Evolutionary conservation across 768 basidiomycete genomes (phyloP).

Genomic region (Candolleomyces efflorescens): DNA sequence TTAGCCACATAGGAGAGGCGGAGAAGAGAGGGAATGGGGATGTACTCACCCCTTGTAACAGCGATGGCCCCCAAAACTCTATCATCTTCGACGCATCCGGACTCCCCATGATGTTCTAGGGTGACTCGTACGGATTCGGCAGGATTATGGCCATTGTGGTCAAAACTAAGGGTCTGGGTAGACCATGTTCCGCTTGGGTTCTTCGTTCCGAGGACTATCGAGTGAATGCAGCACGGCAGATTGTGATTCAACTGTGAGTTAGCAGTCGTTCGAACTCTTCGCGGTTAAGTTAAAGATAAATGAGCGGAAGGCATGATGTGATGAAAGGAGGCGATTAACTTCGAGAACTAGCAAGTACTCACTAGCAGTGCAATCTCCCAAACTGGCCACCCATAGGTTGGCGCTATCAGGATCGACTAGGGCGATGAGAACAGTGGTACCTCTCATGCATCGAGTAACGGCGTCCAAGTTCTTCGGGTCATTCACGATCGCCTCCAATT

Average conservation of each 20-base stretch:
- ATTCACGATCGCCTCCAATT: conserved; percentile 38
- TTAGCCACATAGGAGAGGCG: background rate
- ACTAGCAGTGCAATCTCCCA: conserved; percentile 57
- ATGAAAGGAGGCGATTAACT: no score
- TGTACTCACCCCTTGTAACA: conserved; percentile 46
- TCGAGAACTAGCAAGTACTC: conserved; percentile 8
- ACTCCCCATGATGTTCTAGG: conserved; percentile 44
- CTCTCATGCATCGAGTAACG: conserved; percentile 45
- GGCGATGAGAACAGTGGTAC: conserved; percentile 46
- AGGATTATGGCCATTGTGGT: conserved; percentile 46
- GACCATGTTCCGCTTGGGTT: conserved; percentile 30
- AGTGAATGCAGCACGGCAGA: background rate
- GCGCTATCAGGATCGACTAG: conserved; percentile 37
- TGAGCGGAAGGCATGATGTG: background rate
- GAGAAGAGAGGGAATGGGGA: background rate
- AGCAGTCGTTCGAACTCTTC: no score
- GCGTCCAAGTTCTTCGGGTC: conserved; percentile 30
- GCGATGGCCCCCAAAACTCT: conserved; percentile 53
- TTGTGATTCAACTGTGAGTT: no score
- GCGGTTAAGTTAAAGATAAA: background rate
- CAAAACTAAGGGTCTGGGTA: conserved; percentile 35
- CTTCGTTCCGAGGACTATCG: conserved; percentile 39
- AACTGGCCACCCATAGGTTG: conserved; percentile 52
- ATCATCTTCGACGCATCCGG: conserved; percentile 36
- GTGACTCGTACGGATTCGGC: conserved; percentile 37